These are phyloP conservation scores for Ceratobasidium sp. DNA, from an alignment of 1,284 basidiomycete species.

Conservation along the genomic window DNA sequence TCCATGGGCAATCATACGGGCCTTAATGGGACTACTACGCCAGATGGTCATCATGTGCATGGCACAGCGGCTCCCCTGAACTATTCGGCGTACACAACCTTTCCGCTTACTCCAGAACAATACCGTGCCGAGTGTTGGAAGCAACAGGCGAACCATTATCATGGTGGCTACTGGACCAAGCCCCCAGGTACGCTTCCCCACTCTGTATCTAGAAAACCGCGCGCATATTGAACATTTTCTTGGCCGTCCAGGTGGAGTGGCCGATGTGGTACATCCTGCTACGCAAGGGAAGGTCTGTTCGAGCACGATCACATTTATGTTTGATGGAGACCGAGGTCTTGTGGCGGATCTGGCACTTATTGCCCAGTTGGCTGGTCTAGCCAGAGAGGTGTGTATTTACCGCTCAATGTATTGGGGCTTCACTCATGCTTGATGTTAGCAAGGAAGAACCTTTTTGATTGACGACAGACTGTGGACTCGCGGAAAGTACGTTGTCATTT, in stretches of 20 bases:
- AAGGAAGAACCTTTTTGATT: constrained; percentile 65
- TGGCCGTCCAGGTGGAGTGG: constrained; percentile 49
- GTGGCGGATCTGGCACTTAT: constrained; percentile 70
- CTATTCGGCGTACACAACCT: constrained; percentile 68
- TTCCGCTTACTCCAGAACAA: constrained; percentile 65
- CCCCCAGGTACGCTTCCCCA: constrained; percentile 23
- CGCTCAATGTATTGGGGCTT: constrained; percentile 26
- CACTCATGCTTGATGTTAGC: constrained; percentile 50
- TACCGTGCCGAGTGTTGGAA: constrained; percentile 68
- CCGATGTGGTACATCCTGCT: constrained; percentile 62
- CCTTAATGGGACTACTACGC: constrained; percentile 1
- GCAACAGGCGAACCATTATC: constrained; percentile 58
- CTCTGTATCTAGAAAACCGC: constrained; percentile 47
- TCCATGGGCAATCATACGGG: constrained; percentile 33
- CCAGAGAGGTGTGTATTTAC: constrained; percentile 63
- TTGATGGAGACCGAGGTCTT: constrained; percentile 71
- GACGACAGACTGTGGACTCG: constrained; percentile 73
- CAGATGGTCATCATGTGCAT: constrained; percentile 44
- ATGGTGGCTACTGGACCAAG: constrained; percentile 64
- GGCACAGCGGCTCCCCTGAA: constrained; percentile 58
- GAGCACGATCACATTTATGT: constrained; percentile 73
- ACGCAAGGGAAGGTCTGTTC: constrained; percentile 58
- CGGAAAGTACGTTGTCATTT: constrained; percentile 62
- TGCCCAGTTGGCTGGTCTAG: constrained; percentile 71
- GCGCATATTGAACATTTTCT: neutral